Evolutionary conservation across 164 flowering plant genomes (phyloP), one percentile per base, ranked within the genome.

Genomic region (Dillenia turbinata): DNA sequence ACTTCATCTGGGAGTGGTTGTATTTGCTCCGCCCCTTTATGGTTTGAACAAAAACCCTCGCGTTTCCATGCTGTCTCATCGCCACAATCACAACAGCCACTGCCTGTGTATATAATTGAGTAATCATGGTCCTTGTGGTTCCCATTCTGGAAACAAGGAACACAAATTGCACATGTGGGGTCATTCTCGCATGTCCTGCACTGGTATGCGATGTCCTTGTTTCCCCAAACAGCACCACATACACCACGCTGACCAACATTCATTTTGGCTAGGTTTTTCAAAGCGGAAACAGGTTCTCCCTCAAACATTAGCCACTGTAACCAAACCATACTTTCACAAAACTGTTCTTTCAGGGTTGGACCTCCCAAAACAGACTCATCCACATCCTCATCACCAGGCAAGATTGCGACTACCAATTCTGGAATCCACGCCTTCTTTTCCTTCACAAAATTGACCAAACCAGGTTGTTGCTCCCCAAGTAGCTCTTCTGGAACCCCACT

Each of bases 31-130:
- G 91, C 84, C 57, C 99, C 98, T 76, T 78, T 87, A 71, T 95
- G 99, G 66, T 77, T 86, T 17, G 96, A 87, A 80, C 99, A 95
- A 67, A 95, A 95, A 8, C 99, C 98, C 66, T 87, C 88, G 1
- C 87, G 87, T 70, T 92, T 95, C 98, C 98, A 95, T 19, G 99
- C 99, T 45, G 95, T 92, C 51, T 69, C 85, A 78, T 95, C 99
- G 47, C 99, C 99, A 73, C 99, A 95, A 69, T 95, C 99, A 75
- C 99, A 95, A 60, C 99, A 95, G 53, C 99, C 99, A 59, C 98
- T 91, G 14, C 90, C 87, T 0, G 99, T 90, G 47, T 88, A 85
- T 22, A 87, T 92, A 10, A 87, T 72, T 10, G 89, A 88, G 76
- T 87, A 92, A 72, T 95, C 98, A 72, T 95, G 99, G 44, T 71